Conservation (phyloP, 2,329 filamentous ascomycete species). For the Pyricularia grisea region DNA sequence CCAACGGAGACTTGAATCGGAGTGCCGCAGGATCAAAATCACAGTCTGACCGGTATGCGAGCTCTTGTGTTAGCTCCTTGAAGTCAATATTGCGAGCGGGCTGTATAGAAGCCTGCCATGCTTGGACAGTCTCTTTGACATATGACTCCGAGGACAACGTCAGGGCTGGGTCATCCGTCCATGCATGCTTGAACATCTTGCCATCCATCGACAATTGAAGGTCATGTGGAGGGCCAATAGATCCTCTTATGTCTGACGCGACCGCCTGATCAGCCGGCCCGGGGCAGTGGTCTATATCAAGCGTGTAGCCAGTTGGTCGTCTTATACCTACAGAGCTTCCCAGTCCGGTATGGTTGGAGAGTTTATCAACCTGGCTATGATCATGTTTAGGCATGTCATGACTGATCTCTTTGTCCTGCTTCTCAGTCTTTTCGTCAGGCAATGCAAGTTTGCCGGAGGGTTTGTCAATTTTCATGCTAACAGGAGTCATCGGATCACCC, state of each 20-base stretch:
- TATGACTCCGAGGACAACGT: neutral
- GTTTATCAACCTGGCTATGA: neutral
- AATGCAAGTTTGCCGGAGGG: neutral
- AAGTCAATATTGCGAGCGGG: neutral
- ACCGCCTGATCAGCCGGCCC: neutral
- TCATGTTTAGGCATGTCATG: neutral
- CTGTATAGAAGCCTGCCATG: neutral
- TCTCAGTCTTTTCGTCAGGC: neutral
- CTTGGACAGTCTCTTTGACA: neutral
- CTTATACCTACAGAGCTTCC: neutral
- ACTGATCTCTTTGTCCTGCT: neutral
- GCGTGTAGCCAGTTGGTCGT: neutral
- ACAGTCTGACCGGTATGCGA: neutral
- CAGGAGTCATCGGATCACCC: neutral
- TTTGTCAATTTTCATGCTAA: neutral
- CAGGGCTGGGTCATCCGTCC: conserved; percentile 10
- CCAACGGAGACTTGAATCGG: neutral
- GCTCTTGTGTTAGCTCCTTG: neutral
- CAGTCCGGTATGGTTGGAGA: neutral
- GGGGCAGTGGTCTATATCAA: neutral
- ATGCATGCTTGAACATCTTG: conserved; percentile 9
- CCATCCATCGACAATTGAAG: conserved; percentile 3
- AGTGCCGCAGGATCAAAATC: neutral
- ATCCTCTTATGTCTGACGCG: neutral
- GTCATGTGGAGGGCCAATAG: neutral